These are phyloP conservation scores for Nigrospora sphaerica DNA, from an alignment of 2,329 filamentous ascomycete genomes.

Conservation along the genomic window DNA sequence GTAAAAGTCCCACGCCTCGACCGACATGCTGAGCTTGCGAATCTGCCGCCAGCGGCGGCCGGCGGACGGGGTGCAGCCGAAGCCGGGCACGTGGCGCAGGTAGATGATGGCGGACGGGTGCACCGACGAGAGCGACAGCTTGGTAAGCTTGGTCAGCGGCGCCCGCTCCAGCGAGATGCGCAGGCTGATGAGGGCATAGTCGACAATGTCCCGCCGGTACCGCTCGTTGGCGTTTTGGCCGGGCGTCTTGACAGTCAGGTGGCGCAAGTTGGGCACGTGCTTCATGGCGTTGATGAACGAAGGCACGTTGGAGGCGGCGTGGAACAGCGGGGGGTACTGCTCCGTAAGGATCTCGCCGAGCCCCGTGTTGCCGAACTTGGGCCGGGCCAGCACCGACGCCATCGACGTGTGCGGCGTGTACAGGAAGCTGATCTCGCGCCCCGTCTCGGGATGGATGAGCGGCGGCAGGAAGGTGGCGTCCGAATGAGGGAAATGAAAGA, in stretches of 20 bases:
- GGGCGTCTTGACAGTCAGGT: slow-evolving; percentile 71
- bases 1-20: slow-evolving; percentile 62
- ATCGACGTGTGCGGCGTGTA: slow-evolving; percentile 72
- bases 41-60: slow-evolving; percentile 72
- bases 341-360: slow-evolving; percentile 76
- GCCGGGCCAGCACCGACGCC: slow-evolving; percentile 52
- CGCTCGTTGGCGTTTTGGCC: slow-evolving; percentile 62
- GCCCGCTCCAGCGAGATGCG: slow-evolving; percentile 76
- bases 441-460: slow-evolving; percentile 70
- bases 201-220: slow-evolving; percentile 71
- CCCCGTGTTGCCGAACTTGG: slow-evolving; percentile 74
- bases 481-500: slow-evolving; percentile 70
- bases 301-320: slow-evolving; percentile 80
- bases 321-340: slow-evolving; percentile 84
- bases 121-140: slow-evolving; percentile 65
- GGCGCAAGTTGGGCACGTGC: slow-evolving; percentile 60
- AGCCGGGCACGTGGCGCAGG: slow-evolving; percentile 65
- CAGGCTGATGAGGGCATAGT: slow-evolving; percentile 83
- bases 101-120: slow-evolving; percentile 73
- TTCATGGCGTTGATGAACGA: slow-evolving; percentile 73
- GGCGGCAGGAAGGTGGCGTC: slow-evolving; percentile 77
- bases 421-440: slow-evolving; percentile 71
- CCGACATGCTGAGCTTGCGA: slow-evolving; percentile 62
- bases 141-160: slow-evolving; percentile 56
- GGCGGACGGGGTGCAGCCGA: slow-evolving; percentile 67